Evolutionary conservation across 495 filamentous ascomycete species (phyloP).

Genomic region (Aspergillus avenaceus): DNA sequence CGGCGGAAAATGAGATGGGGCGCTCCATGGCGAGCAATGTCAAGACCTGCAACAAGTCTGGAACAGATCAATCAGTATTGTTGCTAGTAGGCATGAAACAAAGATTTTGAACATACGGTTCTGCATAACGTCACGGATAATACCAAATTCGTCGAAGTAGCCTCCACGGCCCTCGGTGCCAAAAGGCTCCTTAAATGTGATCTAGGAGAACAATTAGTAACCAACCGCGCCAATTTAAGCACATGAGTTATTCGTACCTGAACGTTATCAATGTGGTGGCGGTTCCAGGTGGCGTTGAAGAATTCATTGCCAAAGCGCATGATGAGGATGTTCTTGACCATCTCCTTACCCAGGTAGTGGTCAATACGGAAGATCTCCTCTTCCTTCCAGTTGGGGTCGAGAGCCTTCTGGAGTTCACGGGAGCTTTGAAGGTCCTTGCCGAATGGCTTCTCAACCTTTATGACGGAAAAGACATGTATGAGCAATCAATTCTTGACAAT

Average conservation of each 20-base stretch:
- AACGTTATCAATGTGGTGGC: slow-evolving; percentile 98
- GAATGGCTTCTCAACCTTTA: slow-evolving; percentile 97
- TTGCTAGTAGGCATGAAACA: not conserved
- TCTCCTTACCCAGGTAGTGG: slow-evolving; percentile 99
- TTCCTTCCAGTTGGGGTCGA: slow-evolving; percentile 98
- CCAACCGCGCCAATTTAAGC: not conserved
- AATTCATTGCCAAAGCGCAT: slow-evolving; percentile 98
- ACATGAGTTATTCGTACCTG: slow-evolving; percentile 33
- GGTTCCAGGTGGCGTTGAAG: slow-evolving; percentile 98
- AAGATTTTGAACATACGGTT: slow-evolving; percentile 53
- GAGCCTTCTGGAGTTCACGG: slow-evolving; percentile 87
- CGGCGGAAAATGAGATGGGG: slow-evolving; percentile 95
- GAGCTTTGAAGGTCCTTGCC: slow-evolving; percentile 95
- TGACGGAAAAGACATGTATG: slow-evolving; percentile 10
- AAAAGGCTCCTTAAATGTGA: slow-evolving; percentile 99
- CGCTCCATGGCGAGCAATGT: slow-evolving; percentile 98
- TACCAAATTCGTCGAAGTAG: slow-evolving; percentile 99
- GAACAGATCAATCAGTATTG: slow-evolving; percentile 17
- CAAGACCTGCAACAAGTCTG: slow-evolving; percentile 89
- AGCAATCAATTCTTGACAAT: not conserved
- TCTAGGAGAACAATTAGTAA: slow-evolving; percentile 40
- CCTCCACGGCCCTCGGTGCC: slow-evolving; percentile 98
- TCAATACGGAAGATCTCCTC: slow-evolving; percentile 99
- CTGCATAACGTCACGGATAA: slow-evolving; percentile 98
- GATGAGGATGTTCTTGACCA: slow-evolving; percentile 99